Percentiles rank a stretch among this genome's conserved stretches.
phyloP scores from a whole-genome alignment of 257 asterid species.

The Scutellaria galericulata region DNA sequence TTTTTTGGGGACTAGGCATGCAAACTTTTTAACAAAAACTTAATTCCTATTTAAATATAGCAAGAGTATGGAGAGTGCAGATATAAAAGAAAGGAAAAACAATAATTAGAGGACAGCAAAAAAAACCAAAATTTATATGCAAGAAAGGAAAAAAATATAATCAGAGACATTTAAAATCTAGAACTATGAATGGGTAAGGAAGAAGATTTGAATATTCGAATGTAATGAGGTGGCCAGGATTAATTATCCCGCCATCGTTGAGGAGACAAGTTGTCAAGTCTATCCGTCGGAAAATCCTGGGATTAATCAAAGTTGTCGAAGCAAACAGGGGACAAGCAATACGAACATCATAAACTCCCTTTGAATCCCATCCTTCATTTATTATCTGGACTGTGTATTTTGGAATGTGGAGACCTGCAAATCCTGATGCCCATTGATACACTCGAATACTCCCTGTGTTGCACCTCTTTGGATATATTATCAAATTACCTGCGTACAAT shows the following conservation, averaged over 20 bases:
- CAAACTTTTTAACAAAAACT: too few relatives aligned
- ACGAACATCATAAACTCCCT: conserved; percentile 55
- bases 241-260: conserved; percentile 48
- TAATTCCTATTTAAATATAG: background rate
- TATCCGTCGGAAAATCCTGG: conserved; percentile 50
- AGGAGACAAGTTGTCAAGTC: conserved; percentile 47
- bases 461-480: conserved; percentile 31
- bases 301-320: conserved; percentile 59
- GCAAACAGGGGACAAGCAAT: conserved; percentile 62
- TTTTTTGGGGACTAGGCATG: too few relatives aligned
- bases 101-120: background rate
- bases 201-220: conserved; percentile 65
- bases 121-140: background rate
- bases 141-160: background rate
- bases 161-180: conserved; percentile 49
- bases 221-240: conserved; percentile 62
- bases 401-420: conserved; percentile 56
- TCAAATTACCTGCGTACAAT: background rate
- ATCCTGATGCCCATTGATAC: conserved; percentile 71
- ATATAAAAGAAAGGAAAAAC: background rate
- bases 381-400: conserved; percentile 61
- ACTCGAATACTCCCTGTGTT: conserved; percentile 37
- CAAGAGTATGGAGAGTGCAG: background rate
- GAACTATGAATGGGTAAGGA: conserved; percentile 50
- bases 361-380: conserved; percentile 49